A percentile compares a stretch with the other conserved stretches of the same genome.
These are phyloP conservation scores for Echium plantagineum DNA, from an alignment of 257 asterid genomes.

Conservation along the genomic window DNA sequence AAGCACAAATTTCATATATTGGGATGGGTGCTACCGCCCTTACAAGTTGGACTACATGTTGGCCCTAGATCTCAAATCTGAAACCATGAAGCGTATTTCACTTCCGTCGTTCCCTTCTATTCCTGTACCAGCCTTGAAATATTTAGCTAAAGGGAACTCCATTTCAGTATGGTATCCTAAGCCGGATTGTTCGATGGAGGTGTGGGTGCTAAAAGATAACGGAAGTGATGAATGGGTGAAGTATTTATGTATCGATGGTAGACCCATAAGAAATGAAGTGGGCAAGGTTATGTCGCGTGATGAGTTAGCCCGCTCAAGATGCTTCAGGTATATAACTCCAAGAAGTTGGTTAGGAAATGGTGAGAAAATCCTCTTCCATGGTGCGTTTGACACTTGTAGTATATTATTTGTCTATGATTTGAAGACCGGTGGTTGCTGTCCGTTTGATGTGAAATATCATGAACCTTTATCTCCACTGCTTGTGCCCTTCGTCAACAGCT, in stretches of 20 bases:
- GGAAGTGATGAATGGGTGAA: background rate
- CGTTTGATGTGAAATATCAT: too few species aligned
- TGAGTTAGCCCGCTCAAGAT: too few species aligned
- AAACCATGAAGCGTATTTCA: background rate
- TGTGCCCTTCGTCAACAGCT: background rate
- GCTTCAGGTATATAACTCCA: background rate
- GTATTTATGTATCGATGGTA: background rate
- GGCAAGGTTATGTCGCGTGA: background rate
- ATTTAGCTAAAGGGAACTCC: background rate
- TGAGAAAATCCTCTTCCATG: background rate
- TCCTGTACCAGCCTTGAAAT: too few species aligned
- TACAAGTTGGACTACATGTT: background rate
- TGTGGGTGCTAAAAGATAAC: background rate
- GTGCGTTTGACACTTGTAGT: too few species aligned
- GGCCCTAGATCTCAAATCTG: background rate
- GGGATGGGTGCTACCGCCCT: background rate
- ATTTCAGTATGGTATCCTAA: background rate
- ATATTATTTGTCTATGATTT: background rate
- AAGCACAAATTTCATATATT: background rate
- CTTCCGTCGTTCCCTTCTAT: background rate
- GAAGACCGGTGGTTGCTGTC: background rate
- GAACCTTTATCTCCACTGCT: too few species aligned
- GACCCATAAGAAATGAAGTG: background rate
- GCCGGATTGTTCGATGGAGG: background rate
- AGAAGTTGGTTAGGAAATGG: background rate